Base-by-base conservation (phyloP, 169 alveolate species). In the Eimeria falciformis region DNA sequence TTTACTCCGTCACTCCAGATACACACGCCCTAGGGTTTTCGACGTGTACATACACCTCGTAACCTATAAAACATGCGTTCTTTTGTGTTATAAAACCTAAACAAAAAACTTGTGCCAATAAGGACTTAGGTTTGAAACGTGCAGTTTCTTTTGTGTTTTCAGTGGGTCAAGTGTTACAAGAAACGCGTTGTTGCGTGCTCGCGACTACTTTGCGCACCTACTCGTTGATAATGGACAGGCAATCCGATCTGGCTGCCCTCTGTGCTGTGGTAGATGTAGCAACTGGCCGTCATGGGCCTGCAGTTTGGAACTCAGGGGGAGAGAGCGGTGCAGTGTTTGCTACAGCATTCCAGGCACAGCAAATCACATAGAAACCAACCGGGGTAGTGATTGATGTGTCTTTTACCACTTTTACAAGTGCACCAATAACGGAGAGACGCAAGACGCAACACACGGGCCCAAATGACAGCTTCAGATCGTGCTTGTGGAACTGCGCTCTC, bases 261-360 rank as follows among this genome's bases (percentile, higher is more conserved):
- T 88, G 81, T 68, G 93, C 93, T 4, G 88, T 73, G 4, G 93
- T 88, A 6, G 93, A 88, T 46, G 71, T 88, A 6, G 37, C 53
- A 4, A 88, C 83, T 27, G 93, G 93, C 45, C 55, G 68, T 43
- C 93, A 88, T 37, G 93, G 93, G 47, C 93, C 93, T 4, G 88
- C 93, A n/a, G 93, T 88, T 21, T 88, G 93, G 93, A 37, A 37
- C 27, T 3, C 87, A 7, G 87, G 69, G n/a, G 87, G 87, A 3
- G 45, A n/a, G 71, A 78, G 65, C 25, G 69, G 47, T 47, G 66
- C 87, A 55, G 87, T 78, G 27, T 78, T 78, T 25, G 87, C 87
- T 27, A 78, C 87, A 21, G 87, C 53, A 27, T 9, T 78, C 4
- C 87, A 78, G 87, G 87, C 87, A 25, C 11, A 46, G 87, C 18